Conservation (phyloP, 495 filamentous ascomycete species). For the Apiosordaria backusii region DNA sequence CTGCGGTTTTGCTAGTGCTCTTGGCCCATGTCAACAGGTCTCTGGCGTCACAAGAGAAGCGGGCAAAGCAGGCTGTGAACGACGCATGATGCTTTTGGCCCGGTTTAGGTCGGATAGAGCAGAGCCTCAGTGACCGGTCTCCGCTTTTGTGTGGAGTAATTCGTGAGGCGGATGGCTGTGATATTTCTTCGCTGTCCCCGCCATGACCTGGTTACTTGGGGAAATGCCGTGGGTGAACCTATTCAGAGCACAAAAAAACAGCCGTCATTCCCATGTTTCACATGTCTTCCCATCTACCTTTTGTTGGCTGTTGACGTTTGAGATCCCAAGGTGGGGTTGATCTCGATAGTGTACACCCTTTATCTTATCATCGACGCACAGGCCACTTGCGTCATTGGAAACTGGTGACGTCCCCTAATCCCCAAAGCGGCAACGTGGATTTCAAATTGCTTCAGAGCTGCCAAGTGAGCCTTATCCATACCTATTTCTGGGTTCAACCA, state of each 20-base stretch:
- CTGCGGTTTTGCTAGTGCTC: neutral
- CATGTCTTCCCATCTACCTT: neutral
- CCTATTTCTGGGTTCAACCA: neutral
- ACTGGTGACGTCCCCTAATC: neutral
- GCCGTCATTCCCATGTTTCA: neutral
- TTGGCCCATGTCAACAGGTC: neutral
- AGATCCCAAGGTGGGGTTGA: neutral
- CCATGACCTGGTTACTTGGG: neutral
- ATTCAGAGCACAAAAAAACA: neutral
- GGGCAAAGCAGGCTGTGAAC: neutral
- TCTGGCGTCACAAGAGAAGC: neutral
- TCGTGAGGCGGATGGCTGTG: too few relatives aligned
- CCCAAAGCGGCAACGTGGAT: constrained; percentile 17
- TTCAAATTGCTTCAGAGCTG: constrained; percentile 5
- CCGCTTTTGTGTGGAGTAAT: neutral
- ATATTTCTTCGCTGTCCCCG: too few relatives aligned
- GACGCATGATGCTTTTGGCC: neutral
- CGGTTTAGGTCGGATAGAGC: neutral
- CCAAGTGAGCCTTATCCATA: neutral
- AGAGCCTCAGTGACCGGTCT: neutral
- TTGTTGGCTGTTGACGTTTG: neutral
- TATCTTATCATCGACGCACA: neutral
- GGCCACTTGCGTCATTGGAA: constrained; percentile 20
- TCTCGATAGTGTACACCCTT: neutral
- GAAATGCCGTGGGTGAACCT: neutral